Conservation (phyloP, 2,329 filamentous ascomycete species). For the Dryadomyces sulphureus region DNA sequence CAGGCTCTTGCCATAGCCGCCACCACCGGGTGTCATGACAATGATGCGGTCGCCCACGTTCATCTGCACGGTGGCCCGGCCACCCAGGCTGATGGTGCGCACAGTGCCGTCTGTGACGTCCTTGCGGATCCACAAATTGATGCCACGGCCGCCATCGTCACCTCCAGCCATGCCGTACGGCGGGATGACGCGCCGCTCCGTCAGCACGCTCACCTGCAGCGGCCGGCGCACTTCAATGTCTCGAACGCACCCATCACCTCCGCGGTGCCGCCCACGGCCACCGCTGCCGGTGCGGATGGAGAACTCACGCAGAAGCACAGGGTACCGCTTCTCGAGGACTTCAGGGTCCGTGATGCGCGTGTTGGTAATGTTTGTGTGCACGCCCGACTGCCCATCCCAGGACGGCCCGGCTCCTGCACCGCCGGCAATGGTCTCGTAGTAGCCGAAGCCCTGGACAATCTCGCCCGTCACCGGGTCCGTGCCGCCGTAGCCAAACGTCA, state of each 20-base stretch:
- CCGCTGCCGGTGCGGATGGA: constrained; percentile 17
- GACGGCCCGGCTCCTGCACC: constrained; percentile 18
- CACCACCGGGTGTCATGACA: constrained; percentile 46
- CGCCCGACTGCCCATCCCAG: constrained; percentile 16
- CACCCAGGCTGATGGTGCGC: constrained; percentile 36
- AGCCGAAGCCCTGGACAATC: not conserved
- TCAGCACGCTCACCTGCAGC: constrained; percentile 21
- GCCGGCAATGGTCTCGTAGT: constrained; percentile 12
- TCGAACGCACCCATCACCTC: constrained; percentile 20
- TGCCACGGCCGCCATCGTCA: constrained; percentile 8
- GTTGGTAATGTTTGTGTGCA: constrained; percentile 19
- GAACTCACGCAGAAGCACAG: constrained; percentile 18
- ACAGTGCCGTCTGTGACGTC: constrained; percentile 3
- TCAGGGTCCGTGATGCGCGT: constrained; percentile 19
- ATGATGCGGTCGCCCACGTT: constrained; percentile 44
- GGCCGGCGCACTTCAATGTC: constrained; percentile 21
- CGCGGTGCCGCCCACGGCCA: constrained; percentile 16
- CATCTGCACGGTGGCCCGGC: constrained; percentile 45
- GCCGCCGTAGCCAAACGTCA: constrained; percentile 16
- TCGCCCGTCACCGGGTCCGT: not conserved
- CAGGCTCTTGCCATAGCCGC: constrained; percentile 24
- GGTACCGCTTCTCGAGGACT: constrained; percentile 20
- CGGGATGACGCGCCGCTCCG: constrained; percentile 19
- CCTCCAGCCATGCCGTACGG: constrained; percentile 22
- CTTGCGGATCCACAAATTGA: constrained; percentile 10